Percentiles rank a stretch among this genome's conserved stretches.
These are phyloP conservation scores for Trypanosoma rangeli DNA, from an alignment of 208 protist genomes.

Conservation along the genomic window DNA sequence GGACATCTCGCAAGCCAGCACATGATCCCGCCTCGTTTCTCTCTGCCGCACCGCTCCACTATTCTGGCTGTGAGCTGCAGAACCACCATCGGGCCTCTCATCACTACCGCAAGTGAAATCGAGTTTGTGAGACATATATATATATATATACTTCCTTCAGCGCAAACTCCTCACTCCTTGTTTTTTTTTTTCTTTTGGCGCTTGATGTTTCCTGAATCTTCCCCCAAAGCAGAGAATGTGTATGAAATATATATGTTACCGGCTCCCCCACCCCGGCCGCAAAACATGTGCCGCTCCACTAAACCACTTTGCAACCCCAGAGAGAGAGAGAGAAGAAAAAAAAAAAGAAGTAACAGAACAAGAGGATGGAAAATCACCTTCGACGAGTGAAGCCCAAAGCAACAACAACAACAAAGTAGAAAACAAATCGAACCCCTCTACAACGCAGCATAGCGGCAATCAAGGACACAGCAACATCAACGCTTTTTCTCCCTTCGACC, in stretches of 20 bases:
- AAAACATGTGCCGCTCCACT: not conserved
- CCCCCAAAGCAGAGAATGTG: not conserved
- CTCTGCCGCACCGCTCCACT: not conserved
- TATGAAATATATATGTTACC: not conserved
- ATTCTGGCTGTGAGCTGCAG: not conserved
- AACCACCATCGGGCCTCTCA: not conserved
- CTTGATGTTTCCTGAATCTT: no score
- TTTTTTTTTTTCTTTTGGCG: not conserved
- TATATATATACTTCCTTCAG: not conserved
- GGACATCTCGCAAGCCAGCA: not conserved
- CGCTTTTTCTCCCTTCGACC: not conserved
- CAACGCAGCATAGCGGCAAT: not conserved
- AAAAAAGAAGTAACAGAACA: not conserved
- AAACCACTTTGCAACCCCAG: no score
- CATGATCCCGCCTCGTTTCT: not conserved
- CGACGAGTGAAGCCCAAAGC: not conserved
- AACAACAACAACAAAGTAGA: conserved; percentile 1
- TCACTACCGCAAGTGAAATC: not conserved
- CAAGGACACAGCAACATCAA: no score
- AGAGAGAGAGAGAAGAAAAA: not conserved
- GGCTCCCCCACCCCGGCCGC: not conserved
- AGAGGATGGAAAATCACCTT: not conserved
- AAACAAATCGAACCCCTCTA: not conserved
- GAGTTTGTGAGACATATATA: not conserved
- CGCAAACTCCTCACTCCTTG: not conserved